These are phyloP conservation scores for Colletotrichum kahawae DNA, from an alignment of 2,329 filamentous ascomycete genomes.

Conservation along the genomic window DNA sequence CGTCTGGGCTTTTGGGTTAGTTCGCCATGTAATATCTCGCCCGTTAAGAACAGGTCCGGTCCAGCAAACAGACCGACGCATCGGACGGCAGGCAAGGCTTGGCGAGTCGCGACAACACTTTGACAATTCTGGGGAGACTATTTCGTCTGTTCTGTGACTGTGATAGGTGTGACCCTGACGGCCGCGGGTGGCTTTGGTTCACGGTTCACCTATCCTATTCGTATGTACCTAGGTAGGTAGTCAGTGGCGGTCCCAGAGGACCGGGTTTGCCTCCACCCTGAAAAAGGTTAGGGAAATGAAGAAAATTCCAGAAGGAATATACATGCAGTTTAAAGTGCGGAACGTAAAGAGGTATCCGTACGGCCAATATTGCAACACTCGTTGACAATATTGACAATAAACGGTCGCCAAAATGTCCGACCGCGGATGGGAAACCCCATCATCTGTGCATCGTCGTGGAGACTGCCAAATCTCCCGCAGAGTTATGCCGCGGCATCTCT, in stretches of 20 bases:
- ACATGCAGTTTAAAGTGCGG: neutral
- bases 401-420: neutral
- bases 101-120: neutral
- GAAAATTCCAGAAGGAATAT: neutral
- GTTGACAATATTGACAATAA: slow-evolving; percentile 3
- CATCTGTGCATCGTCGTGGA: neutral
- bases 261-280: neutral
- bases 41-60: neutral
- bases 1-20: neutral
- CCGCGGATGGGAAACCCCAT: neutral
- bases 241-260: neutral
- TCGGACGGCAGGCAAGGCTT: neutral
- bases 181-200: neutral
- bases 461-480: neutral
- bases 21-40: neutral
- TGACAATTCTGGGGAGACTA: neutral
- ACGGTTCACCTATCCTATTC: too few relatives aligned
- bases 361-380: neutral
- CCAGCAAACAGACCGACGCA: neutral
- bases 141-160: neutral
- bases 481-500: neutral
- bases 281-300: neutral
- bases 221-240: neutral
- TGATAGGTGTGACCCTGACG: neutral
- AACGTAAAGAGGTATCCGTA: neutral